These are phyloP conservation scores for Aspergillus carlsbadensis DNA, from an alignment of 495 filamentous ascomycete genomes.

Conservation along the genomic window DNA sequence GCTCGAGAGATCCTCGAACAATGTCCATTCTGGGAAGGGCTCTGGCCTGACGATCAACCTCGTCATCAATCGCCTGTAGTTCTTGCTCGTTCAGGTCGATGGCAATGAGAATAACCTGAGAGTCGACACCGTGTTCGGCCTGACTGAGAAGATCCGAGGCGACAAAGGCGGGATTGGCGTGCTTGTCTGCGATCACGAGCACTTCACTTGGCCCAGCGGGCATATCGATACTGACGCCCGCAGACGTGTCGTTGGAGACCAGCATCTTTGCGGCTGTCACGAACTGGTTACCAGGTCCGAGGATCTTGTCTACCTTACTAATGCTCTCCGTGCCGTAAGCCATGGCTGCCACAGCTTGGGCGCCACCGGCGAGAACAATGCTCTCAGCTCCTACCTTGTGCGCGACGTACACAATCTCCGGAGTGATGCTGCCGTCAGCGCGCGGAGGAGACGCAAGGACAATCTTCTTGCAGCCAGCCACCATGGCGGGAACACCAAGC, in stretches of 20 bases:
- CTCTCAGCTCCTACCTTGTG: conserved; percentile 95
- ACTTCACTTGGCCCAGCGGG: conserved; percentile 96
- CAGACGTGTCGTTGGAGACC: conserved; percentile 93
- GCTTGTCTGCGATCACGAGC: conserved; percentile 88
- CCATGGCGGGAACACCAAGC: conserved; percentile 96
- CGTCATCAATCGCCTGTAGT: conserved; percentile 80
- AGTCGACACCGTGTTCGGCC: conserved; percentile 94
- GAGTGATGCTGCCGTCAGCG: conserved; percentile 83
- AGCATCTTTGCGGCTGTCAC: conserved; percentile 98
- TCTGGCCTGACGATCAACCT: conserved; percentile 86
- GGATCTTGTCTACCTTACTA: conserved; percentile 97
- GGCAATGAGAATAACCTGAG: conserved; percentile 90
- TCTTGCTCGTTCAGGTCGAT: conserved; percentile 71
- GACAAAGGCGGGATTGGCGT: conserved; percentile 90
- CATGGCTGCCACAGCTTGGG: conserved; percentile 85
- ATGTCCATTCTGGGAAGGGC: conserved; percentile 88
- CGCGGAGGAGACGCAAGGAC: conserved; percentile 90
- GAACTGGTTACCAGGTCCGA: conserved; percentile 97
- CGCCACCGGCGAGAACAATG: conserved; percentile 93
- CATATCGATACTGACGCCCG: conserved; percentile 96
- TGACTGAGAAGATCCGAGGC: conserved; percentile 92
- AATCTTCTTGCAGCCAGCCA: conserved; percentile 95
- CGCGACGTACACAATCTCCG: conserved; percentile 96
- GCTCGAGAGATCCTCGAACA: conserved; percentile 83
- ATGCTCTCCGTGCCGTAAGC: conserved; percentile 70